Conservation (phyloP, 257 asterid genomes). For the Primulina eburnea region DNA sequence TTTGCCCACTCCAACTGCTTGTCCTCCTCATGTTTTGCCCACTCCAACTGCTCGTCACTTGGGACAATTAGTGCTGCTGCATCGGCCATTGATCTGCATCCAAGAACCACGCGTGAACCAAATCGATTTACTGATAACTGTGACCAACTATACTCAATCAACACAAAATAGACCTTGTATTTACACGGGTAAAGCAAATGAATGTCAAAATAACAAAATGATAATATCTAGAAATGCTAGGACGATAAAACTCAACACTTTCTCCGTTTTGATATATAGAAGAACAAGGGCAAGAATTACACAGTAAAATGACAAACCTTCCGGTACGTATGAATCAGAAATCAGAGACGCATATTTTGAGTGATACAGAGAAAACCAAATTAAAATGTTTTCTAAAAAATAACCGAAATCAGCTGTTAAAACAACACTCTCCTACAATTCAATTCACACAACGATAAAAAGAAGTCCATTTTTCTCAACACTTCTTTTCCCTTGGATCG, state of each 20-base stretch:
- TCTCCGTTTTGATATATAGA: not conserved
- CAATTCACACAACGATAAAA: not conserved
- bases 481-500: not conserved
- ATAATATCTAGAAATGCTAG: not conserved
- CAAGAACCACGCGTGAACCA: not conserved
- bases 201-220: not conserved
- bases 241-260: not conserved
- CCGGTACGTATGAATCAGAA: no score
- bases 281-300: not conserved
- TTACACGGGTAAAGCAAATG: not conserved
- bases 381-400: no score
- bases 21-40: slow-evolving; percentile 67
- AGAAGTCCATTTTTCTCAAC: not conserved
- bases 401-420: not conserved
- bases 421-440: not conserved
- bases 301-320: not conserved
- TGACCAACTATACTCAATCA: no score
- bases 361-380: not conserved
- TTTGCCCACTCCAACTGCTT: no score
- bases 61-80: slow-evolving; percentile 47
- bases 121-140: no score
- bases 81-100: slow-evolving; percentile 67
- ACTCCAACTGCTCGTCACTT: slow-evolving; percentile 71
- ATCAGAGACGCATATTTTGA: no score
- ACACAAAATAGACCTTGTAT: no score